These are phyloP conservation scores for Epichloe scottii DNA, from an alignment of 2,329 filamentous ascomycete genomes.

Conservation along the genomic window DNA sequence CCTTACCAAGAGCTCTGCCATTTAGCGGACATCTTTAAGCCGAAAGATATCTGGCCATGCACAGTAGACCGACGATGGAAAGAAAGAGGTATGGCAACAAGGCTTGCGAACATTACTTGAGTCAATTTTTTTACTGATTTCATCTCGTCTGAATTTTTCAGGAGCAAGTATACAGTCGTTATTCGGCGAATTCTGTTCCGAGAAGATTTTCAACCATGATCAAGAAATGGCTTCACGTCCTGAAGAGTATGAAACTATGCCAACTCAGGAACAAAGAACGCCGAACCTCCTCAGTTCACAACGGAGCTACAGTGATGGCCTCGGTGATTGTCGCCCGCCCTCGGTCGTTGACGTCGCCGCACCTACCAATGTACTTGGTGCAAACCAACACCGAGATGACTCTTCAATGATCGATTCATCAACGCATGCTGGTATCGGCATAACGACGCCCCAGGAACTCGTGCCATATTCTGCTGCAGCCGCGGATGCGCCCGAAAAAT, in stretches of 20 bases:
- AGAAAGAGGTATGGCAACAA: constrained; percentile 26
- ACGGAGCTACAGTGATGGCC: background rate
- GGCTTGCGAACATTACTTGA: background rate
- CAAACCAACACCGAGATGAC: background rate
- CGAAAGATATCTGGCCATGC: constrained; percentile 71
- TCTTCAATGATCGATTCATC: background rate
- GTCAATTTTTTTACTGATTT: background rate
- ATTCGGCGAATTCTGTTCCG: constrained; percentile 59
- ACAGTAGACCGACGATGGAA: constrained; percentile 60
- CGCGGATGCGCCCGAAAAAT: background rate
- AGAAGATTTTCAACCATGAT: constrained; percentile 52
- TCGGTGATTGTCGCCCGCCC: background rate
- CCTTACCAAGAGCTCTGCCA: constrained; percentile 69
- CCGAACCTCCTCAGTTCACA: background rate
- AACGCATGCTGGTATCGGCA: background rate
- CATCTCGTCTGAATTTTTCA: constrained; percentile 6
- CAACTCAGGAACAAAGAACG: background rate
- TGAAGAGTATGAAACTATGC: background rate
- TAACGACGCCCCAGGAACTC: too few relatives aligned
- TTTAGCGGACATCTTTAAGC: constrained; percentile 54
- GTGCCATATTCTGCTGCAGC: background rate
- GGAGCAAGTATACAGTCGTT: constrained; percentile 51
- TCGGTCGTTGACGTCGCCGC: background rate
- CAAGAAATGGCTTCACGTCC: constrained; percentile 33
- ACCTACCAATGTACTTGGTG: background rate